These are phyloP conservation scores for Staphylotrichum longicolle DNA, from an alignment of 495 filamentous ascomycete genomes.

Conservation along the genomic window DNA sequence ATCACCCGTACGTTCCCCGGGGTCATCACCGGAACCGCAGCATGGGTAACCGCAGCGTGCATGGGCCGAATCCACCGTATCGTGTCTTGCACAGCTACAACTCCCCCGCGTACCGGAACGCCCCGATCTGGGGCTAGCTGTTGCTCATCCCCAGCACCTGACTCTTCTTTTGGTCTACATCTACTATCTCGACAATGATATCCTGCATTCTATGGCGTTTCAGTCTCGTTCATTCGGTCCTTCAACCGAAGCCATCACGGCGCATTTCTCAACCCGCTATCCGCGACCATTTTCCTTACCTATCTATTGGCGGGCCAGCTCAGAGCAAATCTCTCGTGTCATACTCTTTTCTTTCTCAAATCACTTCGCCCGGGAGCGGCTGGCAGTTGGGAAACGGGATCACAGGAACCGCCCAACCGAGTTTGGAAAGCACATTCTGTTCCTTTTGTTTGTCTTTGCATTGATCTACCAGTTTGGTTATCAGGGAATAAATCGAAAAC, in stretches of 20 bases:
- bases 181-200: conserved; percentile 10
- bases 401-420: too few relatives aligned
- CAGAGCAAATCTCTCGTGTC: too few relatives aligned
- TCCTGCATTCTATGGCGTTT: conserved; percentile 19
- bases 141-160: neutral
- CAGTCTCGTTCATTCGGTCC: neutral
- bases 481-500: too few relatives aligned
- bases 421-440: neutral
- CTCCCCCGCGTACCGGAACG: conserved; percentile 47
- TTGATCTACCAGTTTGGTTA: too few relatives aligned
- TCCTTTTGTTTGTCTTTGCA: neutral
- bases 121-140: conserved; percentile 45
- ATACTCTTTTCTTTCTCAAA: neutral
- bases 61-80: conserved; percentile 33
- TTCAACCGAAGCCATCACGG: neutral
- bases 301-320: neutral
- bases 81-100: conserved; percentile 51
- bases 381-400: too few relatives aligned
- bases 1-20: conserved; percentile 36
- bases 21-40: conserved; percentile 43
- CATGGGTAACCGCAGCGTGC: conserved; percentile 25
- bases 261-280: neutral
- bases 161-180: conserved; percentile 7
- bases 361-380: neutral
- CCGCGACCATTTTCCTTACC: neutral